Evolutionary conservation across 345 rosid genomes (phyloP), one percentile per base, ranked within the genome.

Genomic region (Turritis glabra): DNA sequence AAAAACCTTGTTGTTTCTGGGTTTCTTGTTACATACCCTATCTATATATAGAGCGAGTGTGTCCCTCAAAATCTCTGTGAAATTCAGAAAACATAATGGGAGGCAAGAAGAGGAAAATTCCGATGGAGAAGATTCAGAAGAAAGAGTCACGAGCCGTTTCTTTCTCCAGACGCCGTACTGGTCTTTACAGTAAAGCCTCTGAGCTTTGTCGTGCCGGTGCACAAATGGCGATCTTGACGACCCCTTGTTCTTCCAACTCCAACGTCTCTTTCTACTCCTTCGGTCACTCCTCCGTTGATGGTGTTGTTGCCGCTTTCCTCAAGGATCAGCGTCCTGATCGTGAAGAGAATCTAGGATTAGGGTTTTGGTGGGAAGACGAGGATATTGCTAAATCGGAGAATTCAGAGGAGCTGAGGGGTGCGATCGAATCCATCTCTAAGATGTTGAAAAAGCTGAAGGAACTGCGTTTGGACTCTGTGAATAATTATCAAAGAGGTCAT

Each of bases 181-280:
- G 72, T 53, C 50, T 73, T 9, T 64, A 19, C 67, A n/a, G 22
- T 5, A 66, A 66, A 27, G 59, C 73, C 2, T 23, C 66, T 2
- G 32, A 74, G 52, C 52, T 57, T 14, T 74, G 67, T 46, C 50
- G 25, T 33, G 25, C 56, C 23, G 67, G 33, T 2, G 58, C 78
- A 2, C 58, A 56, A 10, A 57, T 67, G 5, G 73, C 59, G 0
- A 38, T 74, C 19, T 26, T 74, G 1, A 46, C 35, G 6, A 54
- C 66, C 3, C 58, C 78, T 4, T 8, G 19, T 23, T 73, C 69
- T 14, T 25, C 77, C 0, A n/a, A 53, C 3, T 63, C 64, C 2
- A 15, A 54, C 26, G 50, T 14, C 4, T 44, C 65, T 4, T 55
- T 65, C 27, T 66, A n/a, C 59, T 43, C 66, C 6, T 74, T 44